A percentile compares a stretch with the other conserved stretches of the same genome.
phyloP scores from a whole-genome alignment of 1,139 yeast species.

The Sugiyamaella neomexicana region DNA sequence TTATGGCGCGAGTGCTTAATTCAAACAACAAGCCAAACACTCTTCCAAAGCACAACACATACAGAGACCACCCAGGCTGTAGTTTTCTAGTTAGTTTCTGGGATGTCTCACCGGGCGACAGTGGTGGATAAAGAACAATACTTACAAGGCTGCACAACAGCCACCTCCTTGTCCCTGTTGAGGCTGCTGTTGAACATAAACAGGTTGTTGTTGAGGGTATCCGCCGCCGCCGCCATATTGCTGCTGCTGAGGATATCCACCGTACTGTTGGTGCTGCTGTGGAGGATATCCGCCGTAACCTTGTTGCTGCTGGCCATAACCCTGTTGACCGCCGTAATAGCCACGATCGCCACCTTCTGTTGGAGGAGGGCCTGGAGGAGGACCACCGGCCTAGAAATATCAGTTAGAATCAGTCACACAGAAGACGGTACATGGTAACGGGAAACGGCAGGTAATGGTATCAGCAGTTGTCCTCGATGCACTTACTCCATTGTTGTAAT shows the following conservation, averaged over 20 bases:
- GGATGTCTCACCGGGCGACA: too few relatives aligned
- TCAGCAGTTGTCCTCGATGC: too few relatives aligned
- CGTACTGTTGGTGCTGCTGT: not conserved
- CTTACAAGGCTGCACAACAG: slow-evolving; percentile 32
- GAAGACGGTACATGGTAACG: too few relatives aligned
- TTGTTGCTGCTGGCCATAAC: slow-evolving; percentile 18
- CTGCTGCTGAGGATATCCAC: slow-evolving; percentile 15
- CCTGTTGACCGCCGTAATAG: slow-evolving; percentile 21
- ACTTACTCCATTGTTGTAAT: slow-evolving; percentile 22
- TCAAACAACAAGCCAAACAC: slow-evolving; percentile 41
- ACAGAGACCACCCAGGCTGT: slow-evolving; percentile 29
- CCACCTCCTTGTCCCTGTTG: slow-evolving; percentile 29
- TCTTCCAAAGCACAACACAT: slow-evolving; percentile 34
- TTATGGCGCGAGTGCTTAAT: not conserved
- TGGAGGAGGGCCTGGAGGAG: slow-evolving; percentile 14
- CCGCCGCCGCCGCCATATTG: slow-evolving; percentile 24
- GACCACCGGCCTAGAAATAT: not conserved
- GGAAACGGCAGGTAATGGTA: too few relatives aligned
- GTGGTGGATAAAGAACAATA: not conserved
- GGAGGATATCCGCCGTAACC: slow-evolving; percentile 15
- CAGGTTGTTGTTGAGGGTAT: slow-evolving; percentile 39
- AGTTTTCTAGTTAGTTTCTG: not conserved
- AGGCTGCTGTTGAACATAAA: slow-evolving; percentile 35
- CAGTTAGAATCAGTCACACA: not conserved
- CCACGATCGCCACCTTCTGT: slow-evolving; percentile 27